Conservation (phyloP, 2,329 filamentous ascomycete genomes). For the Xylariaceae sp. region DNA sequence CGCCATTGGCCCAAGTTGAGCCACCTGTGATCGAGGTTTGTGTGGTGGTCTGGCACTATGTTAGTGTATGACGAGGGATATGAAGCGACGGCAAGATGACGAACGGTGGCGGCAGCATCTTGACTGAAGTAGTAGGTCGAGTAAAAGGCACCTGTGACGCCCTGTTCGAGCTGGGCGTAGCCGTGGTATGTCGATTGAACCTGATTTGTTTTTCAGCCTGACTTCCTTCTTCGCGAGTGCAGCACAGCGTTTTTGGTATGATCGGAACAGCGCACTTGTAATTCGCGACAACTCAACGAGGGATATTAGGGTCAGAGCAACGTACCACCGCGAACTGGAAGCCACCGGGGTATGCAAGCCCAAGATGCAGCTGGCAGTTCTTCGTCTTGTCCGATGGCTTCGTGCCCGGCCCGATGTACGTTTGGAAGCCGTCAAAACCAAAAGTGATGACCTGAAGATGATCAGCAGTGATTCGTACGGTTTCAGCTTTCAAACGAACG, state of each 20-base stretch:
- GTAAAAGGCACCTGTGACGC: conserved; percentile 40
- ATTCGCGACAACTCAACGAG: no score
- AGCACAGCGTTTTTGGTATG: no score
- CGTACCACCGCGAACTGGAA: conserved; percentile 40
- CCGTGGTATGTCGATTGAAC: conserved; percentile 45
- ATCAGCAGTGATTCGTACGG: no score
- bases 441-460: conserved; percentile 45
- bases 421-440: conserved; percentile 43
- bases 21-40: conserved; percentile 39
- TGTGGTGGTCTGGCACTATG: conserved; percentile 32
- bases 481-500: neutral
- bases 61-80: conserved; percentile 5
- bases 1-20: conserved; percentile 35
- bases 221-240: no score
- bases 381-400: conserved; percentile 33
- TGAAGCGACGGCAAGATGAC: conserved; percentile 2
- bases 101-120: conserved; percentile 36
- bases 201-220: no score
- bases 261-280: no score
- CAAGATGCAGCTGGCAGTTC: conserved; percentile 45
- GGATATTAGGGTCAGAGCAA: neutral
- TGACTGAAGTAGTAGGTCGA: conserved; percentile 46
- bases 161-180: conserved; percentile 41
- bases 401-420: conserved; percentile 41
- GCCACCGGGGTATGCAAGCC: conserved; percentile 41